phyloP scores from a whole-genome alignment of 2,329 filamentous ascomycete genomes.

The Lasiodiplodia theobromae region DNA sequence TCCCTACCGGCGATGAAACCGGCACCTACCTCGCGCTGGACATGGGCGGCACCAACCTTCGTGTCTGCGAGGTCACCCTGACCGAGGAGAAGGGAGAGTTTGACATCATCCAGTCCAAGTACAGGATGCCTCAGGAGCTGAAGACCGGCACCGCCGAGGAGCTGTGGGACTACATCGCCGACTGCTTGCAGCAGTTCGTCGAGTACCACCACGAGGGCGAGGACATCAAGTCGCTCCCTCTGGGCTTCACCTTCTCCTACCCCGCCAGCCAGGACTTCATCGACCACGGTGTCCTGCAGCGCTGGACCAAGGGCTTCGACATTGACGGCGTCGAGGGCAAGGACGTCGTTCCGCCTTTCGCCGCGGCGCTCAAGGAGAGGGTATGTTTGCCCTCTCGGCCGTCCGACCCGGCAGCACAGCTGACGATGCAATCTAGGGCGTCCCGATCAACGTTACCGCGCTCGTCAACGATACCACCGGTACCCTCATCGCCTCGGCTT shows the following conservation, averaged over 20 bases:
- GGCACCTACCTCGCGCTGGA: conserved; percentile 90
- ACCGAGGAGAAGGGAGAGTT: conserved; percentile 90
- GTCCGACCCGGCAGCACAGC: conserved; percentile 12
- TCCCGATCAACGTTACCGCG: conserved; percentile 91
- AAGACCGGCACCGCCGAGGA: conserved; percentile 87
- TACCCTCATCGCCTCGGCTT: conserved; percentile 93
- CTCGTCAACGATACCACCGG: conserved; percentile 98
- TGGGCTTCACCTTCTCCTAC: conserved; percentile 97
- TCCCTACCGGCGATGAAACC: conserved; percentile 85
- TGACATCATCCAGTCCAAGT: conserved; percentile 96
- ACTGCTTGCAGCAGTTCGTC: conserved; percentile 91
- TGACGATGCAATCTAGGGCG: conserved; percentile 69
- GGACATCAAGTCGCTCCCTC: conserved; percentile 71
- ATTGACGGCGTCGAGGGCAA: conserved; percentile 89
- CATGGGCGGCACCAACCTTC: conserved; percentile 95
- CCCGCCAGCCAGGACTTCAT: conserved; percentile 93
- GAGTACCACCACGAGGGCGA: conserved; percentile 79
- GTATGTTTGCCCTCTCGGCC: conserved; percentile 51
- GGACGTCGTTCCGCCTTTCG: conserved; percentile 89
- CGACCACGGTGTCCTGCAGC: conserved; percentile 88
- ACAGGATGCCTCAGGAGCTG: conserved; percentile 91
- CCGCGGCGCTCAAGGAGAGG: conserved; percentile 75
- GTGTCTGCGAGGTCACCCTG: conserved; percentile 92
- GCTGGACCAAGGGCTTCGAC: conserved; percentile 98
- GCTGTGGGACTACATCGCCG: conserved; percentile 94